phyloP scores from a whole-genome alignment of 805 yeast species.

The Starmerella vitae region DNA sequence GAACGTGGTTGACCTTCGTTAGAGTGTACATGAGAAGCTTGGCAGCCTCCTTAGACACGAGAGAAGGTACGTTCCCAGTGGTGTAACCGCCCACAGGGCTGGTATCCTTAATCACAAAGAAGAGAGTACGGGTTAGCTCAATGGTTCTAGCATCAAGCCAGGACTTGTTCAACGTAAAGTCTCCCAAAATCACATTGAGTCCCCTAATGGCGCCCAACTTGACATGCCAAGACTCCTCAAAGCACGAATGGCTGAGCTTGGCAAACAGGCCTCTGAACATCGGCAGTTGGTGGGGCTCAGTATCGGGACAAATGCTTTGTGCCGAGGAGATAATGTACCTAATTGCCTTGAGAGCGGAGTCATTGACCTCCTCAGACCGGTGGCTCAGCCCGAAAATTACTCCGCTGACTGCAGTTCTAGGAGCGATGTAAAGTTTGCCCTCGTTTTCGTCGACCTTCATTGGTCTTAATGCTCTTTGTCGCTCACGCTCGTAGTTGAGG shows the following conservation, averaged over 20 bases:
- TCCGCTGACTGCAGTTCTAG: conserved; percentile 58
- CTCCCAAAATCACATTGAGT: conserved; percentile 55
- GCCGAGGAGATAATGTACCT: conserved; percentile 49
- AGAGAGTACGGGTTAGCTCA: conserved; percentile 72
- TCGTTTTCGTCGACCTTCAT: conserved; percentile 70
- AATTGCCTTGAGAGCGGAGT: conserved; percentile 56
- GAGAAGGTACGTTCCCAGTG: conserved; percentile 72
- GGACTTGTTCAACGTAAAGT: conserved; percentile 47
- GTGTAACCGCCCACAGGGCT: conserved; percentile 28
- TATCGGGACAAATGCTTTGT: conserved; percentile 52
- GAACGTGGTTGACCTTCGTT: conserved; percentile 24
- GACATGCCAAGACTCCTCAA: conserved; percentile 71
- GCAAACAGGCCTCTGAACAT: conserved; percentile 63
- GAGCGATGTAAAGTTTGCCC: conserved; percentile 57
- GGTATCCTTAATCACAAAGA: conserved; percentile 72
- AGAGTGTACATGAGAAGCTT: conserved; percentile 51
- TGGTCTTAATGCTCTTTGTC: conserved; percentile 47
- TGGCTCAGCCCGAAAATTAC: conserved; percentile 70
- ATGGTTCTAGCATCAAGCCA: conserved; percentile 71
- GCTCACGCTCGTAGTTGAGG: conserved; percentile 57
- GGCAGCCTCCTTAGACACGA: conserved; percentile 60
- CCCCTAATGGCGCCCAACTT: conserved; percentile 88
- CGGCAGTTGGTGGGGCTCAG: conserved; percentile 55
- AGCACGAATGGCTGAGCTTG: conserved; percentile 80
- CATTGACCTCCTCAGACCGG: conserved; percentile 54